Base-by-base conservation (phyloP, 371 early-diverging fungal species). In the Mortierella sp. region DNA sequence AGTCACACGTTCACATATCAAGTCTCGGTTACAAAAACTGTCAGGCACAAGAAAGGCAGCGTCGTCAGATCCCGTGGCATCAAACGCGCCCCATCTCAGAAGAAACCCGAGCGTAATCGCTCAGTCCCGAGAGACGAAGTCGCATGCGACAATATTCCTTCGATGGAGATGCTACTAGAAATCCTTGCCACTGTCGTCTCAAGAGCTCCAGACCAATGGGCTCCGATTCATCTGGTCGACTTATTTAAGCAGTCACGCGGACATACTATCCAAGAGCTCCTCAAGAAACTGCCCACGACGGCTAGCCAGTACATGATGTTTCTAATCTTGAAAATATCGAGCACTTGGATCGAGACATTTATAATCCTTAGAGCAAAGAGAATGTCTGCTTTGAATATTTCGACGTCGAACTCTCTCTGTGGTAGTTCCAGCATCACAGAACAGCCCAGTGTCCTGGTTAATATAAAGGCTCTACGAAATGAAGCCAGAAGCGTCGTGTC, bases 111-210 rank as follows among this genome's bases (percentile, higher is more conserved):
- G n/a, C 7, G 5, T n/a, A 0, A 7, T n/a, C 50, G 21, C 0
- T 8, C 3, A 1, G n/a, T 40, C 40, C 21, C 40, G 33, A 24
- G 43, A 21, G 60, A n/a, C 4, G 41, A 11, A 6, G 40, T 36
- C 28, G 9, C 15, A 58, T 2, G 33, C 7, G 24, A 15, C 38
- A 33, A 8, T 19, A 40, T 38, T 6, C 32, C 24, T 1, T 62
- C 62, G 13, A n/a, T 62, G 43, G 62, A 62, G 47, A 62, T 21
- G 32, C 28, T 62, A 9, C 62, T 62, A 13, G 62, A 62, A 24
- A 19, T 62, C 24, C 47, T 62, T 9, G 47, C 47, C 13, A 24
- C 32, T 13, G 21, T 62, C 5, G 28, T 62, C 22, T 43, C 62
- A 9, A 62, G 15, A 13, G 62, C 43, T 36, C 62, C 62, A 24